Conservation (phyloP, 306 rosid species). For the Trifolium dubium region DNA sequence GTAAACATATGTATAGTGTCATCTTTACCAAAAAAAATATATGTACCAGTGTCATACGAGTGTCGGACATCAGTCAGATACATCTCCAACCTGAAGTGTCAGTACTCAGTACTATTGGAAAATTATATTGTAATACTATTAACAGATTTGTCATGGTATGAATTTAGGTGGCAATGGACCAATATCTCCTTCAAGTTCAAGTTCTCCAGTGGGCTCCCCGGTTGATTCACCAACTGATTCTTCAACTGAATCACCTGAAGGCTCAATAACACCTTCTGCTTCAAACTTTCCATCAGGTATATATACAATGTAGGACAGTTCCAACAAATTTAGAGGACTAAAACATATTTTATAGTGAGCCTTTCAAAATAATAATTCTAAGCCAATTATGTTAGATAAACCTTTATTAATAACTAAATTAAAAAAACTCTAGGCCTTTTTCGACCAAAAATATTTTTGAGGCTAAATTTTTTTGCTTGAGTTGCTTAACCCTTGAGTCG, state of each 20-base stretch:
- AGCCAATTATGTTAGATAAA: too few relatives aligned
- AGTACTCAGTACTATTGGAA: not conserved
- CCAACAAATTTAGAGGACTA: too few relatives aligned
- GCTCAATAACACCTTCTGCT: conserved; percentile 53
- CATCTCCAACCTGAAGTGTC: not conserved
- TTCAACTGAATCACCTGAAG: conserved; percentile 47
- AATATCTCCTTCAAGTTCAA: conserved; percentile 37
- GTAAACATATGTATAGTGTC: not conserved
- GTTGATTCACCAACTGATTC: conserved; percentile 52
- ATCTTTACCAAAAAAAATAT: too few relatives aligned
- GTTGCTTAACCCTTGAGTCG: too few relatives aligned
- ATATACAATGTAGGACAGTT: not conserved
- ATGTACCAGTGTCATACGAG: too few relatives aligned
- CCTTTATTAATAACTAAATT: too few relatives aligned
- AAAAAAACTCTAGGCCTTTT: too few relatives aligned
- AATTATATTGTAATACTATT: too few relatives aligned
- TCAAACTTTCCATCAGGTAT: conserved; percentile 58
- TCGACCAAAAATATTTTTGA: too few relatives aligned
- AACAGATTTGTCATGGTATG: not conserved
- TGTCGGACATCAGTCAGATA: not conserved
- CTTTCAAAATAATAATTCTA: too few relatives aligned
- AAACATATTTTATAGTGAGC: too few relatives aligned
- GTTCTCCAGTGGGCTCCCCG: conserved; percentile 54
- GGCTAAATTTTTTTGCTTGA: too few relatives aligned
- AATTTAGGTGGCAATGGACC: conserved; percentile 55